phyloP scores from a whole-genome alignment of 2,329 filamentous ascomycete species.

The Xylariaceae sp. region DNA sequence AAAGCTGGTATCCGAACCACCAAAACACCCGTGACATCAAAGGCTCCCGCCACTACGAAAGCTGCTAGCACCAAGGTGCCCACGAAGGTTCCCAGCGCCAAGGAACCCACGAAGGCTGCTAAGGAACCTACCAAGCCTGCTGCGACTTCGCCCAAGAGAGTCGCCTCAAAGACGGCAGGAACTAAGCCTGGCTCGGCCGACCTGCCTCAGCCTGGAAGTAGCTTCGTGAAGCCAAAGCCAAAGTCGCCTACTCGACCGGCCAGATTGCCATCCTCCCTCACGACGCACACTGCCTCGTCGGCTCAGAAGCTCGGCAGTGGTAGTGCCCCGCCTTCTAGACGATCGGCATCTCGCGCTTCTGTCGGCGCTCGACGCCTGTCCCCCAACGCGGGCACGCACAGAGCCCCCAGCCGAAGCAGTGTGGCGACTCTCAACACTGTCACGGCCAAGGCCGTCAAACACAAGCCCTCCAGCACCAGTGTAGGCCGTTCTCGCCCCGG shows the following conservation, averaged over 20 bases:
- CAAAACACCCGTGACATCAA: slow-evolving; percentile 34
- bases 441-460: slow-evolving; percentile 34
- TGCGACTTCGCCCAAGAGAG: slow-evolving; percentile 33
- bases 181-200: slow-evolving; percentile 41
- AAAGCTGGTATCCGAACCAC: slow-evolving; percentile 34
- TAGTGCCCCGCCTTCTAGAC: slow-evolving; percentile 30
- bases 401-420: slow-evolving; percentile 45
- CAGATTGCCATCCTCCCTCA: slow-evolving; percentile 61
- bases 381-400: slow-evolving; percentile 29
- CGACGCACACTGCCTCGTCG: slow-evolving; percentile 64
- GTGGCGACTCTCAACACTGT: slow-evolving; percentile 30
- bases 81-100: slow-evolving; percentile 3
- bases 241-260: slow-evolving; percentile 66
- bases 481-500: slow-evolving; percentile 46
- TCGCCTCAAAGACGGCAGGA: slow-evolving; percentile 30
- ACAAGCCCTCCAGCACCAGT: slow-evolving; percentile 15
- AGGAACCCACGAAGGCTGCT: slow-evolving; percentile 31
- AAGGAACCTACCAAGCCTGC: slow-evolving; percentile 33
- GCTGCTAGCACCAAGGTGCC: slow-evolving; percentile 30
- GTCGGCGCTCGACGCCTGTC: slow-evolving; percentile 33
- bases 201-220: slow-evolving; percentile 36
- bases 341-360: slow-evolving; percentile 40
- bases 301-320: slow-evolving; percentile 53
- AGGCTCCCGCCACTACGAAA: slow-evolving; percentile 28
- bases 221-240: slow-evolving; percentile 53